Conservation (phyloP, 2,329 filamentous ascomycete genomes). For the Alternaria sp. region DNA sequence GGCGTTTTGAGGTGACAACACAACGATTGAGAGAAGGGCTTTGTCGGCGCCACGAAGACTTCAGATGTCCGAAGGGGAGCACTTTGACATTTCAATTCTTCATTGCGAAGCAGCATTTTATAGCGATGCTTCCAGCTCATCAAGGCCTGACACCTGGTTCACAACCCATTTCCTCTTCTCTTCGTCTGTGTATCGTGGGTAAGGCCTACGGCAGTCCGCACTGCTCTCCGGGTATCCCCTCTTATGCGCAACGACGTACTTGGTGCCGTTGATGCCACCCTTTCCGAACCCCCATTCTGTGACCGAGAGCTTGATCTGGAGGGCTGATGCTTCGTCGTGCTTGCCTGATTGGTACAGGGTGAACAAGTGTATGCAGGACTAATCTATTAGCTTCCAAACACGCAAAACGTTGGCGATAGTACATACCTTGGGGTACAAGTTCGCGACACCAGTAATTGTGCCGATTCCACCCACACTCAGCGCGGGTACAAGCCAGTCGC, state of each 20-base stretch:
- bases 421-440: slow-evolving; percentile 62
- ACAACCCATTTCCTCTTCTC: slow-evolving; percentile 57
- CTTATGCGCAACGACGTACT: slow-evolving; percentile 64
- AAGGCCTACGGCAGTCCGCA: slow-evolving; percentile 61
- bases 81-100: not conserved
- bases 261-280: slow-evolving; percentile 66
- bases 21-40: not conserved
- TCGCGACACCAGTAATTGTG: slow-evolving; percentile 68
- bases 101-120: slow-evolving; percentile 2
- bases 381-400: slow-evolving; percentile 4
- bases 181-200: slow-evolving; percentile 56
- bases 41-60: not conserved
- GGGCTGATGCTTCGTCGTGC: slow-evolving; percentile 54
- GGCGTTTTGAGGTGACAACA: slow-evolving; percentile 2
- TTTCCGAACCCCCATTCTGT: slow-evolving; percentile 64
- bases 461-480: slow-evolving; percentile 65
- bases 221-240: slow-evolving; percentile 60
- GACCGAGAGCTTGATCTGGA: slow-evolving; percentile 60
- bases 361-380: slow-evolving; percentile 55
- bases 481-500: slow-evolving; percentile 60
- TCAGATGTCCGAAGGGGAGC: not conserved
- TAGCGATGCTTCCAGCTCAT: slow-evolving; percentile 38
- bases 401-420: not conserved
- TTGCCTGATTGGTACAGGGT: slow-evolving; percentile 58
- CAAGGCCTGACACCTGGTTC: slow-evolving; percentile 41